Evolutionary conservation across 108 stramenopile genomes (phyloP), one percentile per base, ranked within the genome.

Genomic region (Phaeodactylum tricornutum): DNA sequence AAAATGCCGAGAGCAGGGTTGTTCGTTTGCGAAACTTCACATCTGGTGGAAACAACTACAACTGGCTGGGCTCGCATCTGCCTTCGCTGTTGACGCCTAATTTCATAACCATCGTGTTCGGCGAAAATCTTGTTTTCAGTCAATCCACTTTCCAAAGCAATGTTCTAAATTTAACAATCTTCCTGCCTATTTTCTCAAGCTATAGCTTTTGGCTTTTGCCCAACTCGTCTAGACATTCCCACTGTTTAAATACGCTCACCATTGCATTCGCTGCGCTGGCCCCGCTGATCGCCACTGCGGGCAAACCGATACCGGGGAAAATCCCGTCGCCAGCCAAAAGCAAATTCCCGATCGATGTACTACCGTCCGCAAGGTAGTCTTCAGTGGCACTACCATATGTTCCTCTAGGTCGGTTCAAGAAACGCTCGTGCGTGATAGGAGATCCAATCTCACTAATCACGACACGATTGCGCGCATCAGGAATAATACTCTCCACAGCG

Each of bases 351-450:
- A 84, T 68, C 0, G 74, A 67, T 23, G 84, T 86, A 43, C 61
- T 68, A 6, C 88, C 88, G 64, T 90, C 81, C 16, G 72, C 68
- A 25, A 90, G 50, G 39, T 82, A 86, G 51, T 85, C 80, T 64
- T 86, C 85, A 30, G 78, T 75, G 4, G 84, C 87, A 11, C 85
- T 77, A 1, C 94, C 94, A 67, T 95, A 95, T 1, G 77, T 88
- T 14, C 88, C 93, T 20, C 50, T 36, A 15, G 80, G 79, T 9
- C 94, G 71, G 40, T 88, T 40, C 49, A 89, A 54, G 57, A 81
- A 96, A 22, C 87, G 57, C 59, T 90, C 84, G 58, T 96, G 94
- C 17, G 94, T 96, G 29, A 96, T 44, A 2, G 94, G 94, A 24
- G 85, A 88, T 21, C 84, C 94, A 16, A 87, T 48, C 22, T 88